These are phyloP conservation scores for Hericium erinaceus DNA, from an alignment of 768 basidiomycete genomes.

Conservation along the genomic window DNA sequence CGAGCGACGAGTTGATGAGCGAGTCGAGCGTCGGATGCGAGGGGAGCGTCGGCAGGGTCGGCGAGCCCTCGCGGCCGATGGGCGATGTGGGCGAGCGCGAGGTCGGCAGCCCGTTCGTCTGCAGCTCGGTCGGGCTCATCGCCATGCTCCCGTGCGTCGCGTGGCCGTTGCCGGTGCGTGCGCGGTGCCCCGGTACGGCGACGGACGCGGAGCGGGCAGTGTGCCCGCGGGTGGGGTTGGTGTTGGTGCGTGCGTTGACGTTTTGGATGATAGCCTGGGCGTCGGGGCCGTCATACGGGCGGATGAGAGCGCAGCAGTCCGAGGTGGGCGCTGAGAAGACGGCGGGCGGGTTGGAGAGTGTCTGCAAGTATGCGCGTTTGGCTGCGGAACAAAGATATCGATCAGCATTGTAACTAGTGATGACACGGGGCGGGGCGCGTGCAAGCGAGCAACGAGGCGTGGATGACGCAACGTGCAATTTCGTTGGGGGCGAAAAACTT, in stretches of 20 bases:
- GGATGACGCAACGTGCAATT: slow-evolving; percentile 26
- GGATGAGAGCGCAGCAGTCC: slow-evolving; percentile 53
- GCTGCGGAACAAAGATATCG: slow-evolving; percentile 37
- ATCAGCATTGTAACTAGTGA: slow-evolving; percentile 2
- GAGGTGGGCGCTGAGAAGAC: slow-evolving; percentile 49
- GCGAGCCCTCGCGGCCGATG: slow-evolving; percentile 45
- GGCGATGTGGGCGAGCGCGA: slow-evolving; percentile 13
- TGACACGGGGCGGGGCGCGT: not conserved
- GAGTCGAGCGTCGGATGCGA: slow-evolving; percentile 80
- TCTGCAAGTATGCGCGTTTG: slow-evolving; percentile 89
- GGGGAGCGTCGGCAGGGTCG: slow-evolving; percentile 72
- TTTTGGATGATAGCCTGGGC: slow-evolving; percentile 78
- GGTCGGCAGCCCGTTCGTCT: not conserved
- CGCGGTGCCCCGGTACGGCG: slow-evolving; percentile 39
- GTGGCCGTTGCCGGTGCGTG: slow-evolving; percentile 23
- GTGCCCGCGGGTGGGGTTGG: slow-evolving; percentile 53
- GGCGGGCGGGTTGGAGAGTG: slow-evolving; percentile 74
- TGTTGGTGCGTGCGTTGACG: slow-evolving; percentile 56
- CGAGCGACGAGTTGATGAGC: slow-evolving; percentile 68
- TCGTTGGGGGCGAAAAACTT: not conserved
- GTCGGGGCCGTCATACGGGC: slow-evolving; percentile 92
- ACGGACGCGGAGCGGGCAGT: slow-evolving; percentile 40
- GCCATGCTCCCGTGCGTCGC: slow-evolving; percentile 12
- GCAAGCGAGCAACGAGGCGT: slow-evolving; percentile 3
- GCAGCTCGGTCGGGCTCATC: slow-evolving; percentile 2